Base-by-base conservation (phyloP, 2,329 filamentous ascomycete genomes). In the Tolypocladium album region DNA sequence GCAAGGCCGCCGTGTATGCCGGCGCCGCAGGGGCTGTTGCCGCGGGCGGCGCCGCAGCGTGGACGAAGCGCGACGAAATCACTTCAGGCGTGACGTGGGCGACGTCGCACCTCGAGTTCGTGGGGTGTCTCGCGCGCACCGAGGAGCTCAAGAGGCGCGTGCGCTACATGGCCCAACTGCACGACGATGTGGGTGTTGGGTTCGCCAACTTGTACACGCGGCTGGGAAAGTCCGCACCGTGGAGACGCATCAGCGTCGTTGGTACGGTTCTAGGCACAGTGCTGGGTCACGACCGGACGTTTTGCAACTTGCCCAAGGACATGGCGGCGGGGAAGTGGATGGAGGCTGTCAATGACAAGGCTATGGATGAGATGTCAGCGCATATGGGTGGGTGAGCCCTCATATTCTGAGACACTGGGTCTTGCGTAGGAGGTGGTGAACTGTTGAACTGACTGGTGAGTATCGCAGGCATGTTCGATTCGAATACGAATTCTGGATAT, bases 61-160 rank as follows among this genome's bases (percentile, higher is more conserved):
- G 96, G 77, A 79, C 89, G 67, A 92, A 94, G 67, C 85, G 90
- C 59, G 89, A 95, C 39, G 86, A 90, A 64, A 84, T 97, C 62
- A 84, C 82, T 2, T 81, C 87, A 61, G 89, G 92, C 9, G 87
- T 87, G 77, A 79, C 79, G 12, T 97, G 92, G 92, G 90, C 90
- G 17, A 85, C 88, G 17, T 94, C 90, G 42, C 94, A 99, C 73
- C 84, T 99, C 34, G 90, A 94, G 72, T 99, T 97, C 68, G 90
- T 97, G 1, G 91, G 92, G 2, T 95, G 91, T 68, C 82, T 99
- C 9, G 88, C 89, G 55, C 86, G 90, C n/a, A 86, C 86, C 5
- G 88, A 92, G 67, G 92, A 96, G 69, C 78, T 97, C 64, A 86
- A 87, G 66, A 83, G 85, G 68, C 85, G 94, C 39, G 80, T 96